These are phyloP conservation scores for Lentinus brumalis DNA, from an alignment of 768 basidiomycete genomes.

Conservation along the genomic window DNA sequence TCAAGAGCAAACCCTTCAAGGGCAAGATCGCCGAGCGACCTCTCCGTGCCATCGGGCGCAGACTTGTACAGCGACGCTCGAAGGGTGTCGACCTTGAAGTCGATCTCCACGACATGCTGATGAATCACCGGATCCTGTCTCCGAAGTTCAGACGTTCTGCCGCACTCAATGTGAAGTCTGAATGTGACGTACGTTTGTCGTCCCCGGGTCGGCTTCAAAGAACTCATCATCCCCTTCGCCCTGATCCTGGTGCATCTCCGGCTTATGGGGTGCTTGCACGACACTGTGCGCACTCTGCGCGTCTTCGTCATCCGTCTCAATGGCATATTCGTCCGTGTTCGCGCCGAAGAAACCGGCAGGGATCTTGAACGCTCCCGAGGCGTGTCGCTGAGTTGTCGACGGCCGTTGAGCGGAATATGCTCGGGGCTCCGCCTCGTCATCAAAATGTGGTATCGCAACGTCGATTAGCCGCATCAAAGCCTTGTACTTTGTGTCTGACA, in stretches of 20 bases:
- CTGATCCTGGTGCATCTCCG: conserved; percentile 29
- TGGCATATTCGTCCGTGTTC: conserved; percentile 59
- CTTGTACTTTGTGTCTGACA: conserved; percentile 91
- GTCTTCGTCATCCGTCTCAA: conserved; percentile 55
- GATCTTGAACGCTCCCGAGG: conserved; percentile 47
- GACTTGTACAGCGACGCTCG: conserved; percentile 80
- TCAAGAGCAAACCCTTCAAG: conserved; percentile 77
- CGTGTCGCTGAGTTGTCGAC: conserved; percentile 18
- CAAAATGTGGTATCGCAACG: conserved; percentile 84
- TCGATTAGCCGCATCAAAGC: conserved; percentile 91
- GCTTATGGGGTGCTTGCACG: neutral
- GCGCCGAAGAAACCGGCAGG: conserved; percentile 56
- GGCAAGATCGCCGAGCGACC: conserved; percentile 72
- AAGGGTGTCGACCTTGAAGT: conserved; percentile 85
- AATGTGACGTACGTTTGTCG: conserved; percentile 17
- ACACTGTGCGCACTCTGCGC: conserved; percentile 23
- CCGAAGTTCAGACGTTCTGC: neutral
- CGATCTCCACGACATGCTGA: conserved; percentile 78
- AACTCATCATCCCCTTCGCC: conserved; percentile 59
- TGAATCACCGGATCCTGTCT: conserved; percentile 42
- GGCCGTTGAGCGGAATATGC: conserved; percentile 9
- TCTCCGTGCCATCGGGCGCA: conserved; percentile 61
- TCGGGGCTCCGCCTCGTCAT: conserved; percentile 29
- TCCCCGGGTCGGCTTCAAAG: conserved; percentile 70
- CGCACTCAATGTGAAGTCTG: conserved; percentile 17